These are phyloP conservation scores for Sporothrix schenckii DNA, from an alignment of 2,329 filamentous ascomycete species.

Conservation along the genomic window DNA sequence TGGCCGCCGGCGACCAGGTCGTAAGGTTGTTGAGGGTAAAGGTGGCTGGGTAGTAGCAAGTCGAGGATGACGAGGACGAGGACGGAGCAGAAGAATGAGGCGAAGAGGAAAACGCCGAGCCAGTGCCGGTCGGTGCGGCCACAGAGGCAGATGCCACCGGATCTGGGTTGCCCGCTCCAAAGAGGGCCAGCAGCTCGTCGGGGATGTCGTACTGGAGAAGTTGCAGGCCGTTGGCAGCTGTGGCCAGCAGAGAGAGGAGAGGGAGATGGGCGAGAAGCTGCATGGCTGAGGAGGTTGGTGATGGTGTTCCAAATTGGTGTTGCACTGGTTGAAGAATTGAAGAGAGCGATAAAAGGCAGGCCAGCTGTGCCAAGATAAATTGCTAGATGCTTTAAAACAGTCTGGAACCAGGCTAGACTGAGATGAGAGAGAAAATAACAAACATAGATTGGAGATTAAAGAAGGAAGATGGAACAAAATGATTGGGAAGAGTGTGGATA, in stretches of 20 bases:
- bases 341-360: background rate
- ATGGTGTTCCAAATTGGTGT: background rate
- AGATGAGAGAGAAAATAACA: background rate
- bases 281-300: slow-evolving; percentile 5
- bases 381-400: background rate
- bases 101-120: background rate
- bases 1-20: slow-evolving; percentile 41
- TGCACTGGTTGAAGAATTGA: background rate
- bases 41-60: slow-evolving; percentile 38
- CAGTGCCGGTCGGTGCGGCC: background rate
- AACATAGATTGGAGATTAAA: background rate
- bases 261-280: slow-evolving; percentile 18
- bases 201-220: slow-evolving; percentile 29
- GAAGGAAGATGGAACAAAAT: background rate
- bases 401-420: slow-evolving; percentile 5
- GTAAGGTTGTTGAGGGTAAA: slow-evolving; percentile 48
- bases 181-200: slow-evolving; percentile 25
- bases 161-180: background rate
- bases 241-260: slow-evolving; percentile 9
- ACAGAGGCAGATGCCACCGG: background rate
- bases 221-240: slow-evolving; percentile 8
- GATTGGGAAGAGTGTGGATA: background rate
- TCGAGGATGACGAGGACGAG: background rate
- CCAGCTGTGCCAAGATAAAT: background rate
- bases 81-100: background rate